Base-by-base conservation (phyloP, 2,329 filamentous ascomycete genomes). In the Penicillium sp. region DNA sequence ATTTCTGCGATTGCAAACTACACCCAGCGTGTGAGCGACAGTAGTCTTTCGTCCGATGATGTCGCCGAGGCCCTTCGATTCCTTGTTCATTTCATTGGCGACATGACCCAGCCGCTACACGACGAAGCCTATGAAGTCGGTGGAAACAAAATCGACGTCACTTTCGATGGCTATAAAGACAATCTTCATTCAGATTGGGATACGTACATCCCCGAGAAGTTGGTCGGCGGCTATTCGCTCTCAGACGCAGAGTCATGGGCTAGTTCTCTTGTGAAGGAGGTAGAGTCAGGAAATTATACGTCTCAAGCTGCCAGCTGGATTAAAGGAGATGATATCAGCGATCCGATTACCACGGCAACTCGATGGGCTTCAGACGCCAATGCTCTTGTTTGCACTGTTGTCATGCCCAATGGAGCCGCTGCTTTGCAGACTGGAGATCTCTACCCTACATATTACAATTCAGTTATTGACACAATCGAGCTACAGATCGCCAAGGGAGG, bases 171-270 rank as follows among this genome's bases (percentile, higher is more conserved):
- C 3, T 69, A 72, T 26, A 71, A 77, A 24, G 79, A 83, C 51
- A 91, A 91, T 67, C 78, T 91, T 37, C 89, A 91, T 66, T 81
- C 87, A 54, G 83, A 90, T 14, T 91, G 88, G 88, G 89, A 91
- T 67, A 84, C 82, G 49, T 83, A 81, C 61, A 90, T 91, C 58
- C 81, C 84, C 0, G 86, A 89, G 73, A 83, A 86, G 66, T 73
- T 83, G 64, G 76, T 87, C 1, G 86, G 86, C 2, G 83, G 76
- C 34, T 73, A 47, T 8, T 83, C 66, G 70, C 77, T 72, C 70
- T 51, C 63, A 1, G 58, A 64, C 16, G 67, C 66, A 4, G 42
- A 63, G 46, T 43, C 55, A 13, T 70, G 61, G 59, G 67, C 67
- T 1, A 55, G 53, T 3, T 58, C 52, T 5, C 26, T 66, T n/a